Evolutionary conservation across 1,284 basidiomycete genomes (phyloP).

Genomic region (Sphagnurus paluster): DNA sequence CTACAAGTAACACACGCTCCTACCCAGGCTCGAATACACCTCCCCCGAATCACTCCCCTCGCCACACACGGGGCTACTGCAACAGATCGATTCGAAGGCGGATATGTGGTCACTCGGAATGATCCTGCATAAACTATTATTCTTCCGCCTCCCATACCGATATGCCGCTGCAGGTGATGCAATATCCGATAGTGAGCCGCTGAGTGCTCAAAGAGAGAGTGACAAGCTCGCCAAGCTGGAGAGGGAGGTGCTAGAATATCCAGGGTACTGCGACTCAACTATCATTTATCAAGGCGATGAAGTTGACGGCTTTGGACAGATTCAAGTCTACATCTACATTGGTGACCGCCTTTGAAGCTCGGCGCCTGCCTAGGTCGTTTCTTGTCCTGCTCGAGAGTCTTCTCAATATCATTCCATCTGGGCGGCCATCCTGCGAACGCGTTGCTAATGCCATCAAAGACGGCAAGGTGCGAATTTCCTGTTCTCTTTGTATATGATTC

Average conservation of each 20-base stretch:
- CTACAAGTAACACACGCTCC: background rate
- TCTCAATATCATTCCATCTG: constrained; percentile 57
- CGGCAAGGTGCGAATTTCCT: constrained; percentile 57
- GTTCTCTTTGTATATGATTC: constrained; percentile 1
- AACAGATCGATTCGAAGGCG: constrained; percentile 83
- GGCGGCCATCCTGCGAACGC: constrained; percentile 72
- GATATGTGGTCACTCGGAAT: constrained; percentile 91
- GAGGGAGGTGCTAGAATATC: constrained; percentile 72
- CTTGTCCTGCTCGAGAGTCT: constrained; percentile 74
- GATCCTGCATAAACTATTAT: constrained; percentile 89
- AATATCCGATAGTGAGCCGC: constrained; percentile 32
- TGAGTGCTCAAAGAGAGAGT: constrained; percentile 42
- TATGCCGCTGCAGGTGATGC: constrained; percentile 56
- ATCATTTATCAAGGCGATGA: background rate
- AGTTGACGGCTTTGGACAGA: constrained; percentile 27
- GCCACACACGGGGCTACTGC: constrained; percentile 63
- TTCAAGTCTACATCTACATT: constrained; percentile 61
- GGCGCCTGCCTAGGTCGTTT: constrained; percentile 68
- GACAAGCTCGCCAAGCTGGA: constrained; percentile 69
- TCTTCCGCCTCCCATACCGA: constrained; percentile 81
- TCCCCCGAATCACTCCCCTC: constrained; percentile 85
- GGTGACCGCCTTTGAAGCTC: constrained; percentile 57
- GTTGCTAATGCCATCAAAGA: constrained; percentile 64
- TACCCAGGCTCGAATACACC: constrained; percentile 73
- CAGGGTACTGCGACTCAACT: constrained; percentile 54